A percentile compares a stretch with the other conserved stretches of the same genome.
Evolutionary conservation across 176 grass and related monocot species (phyloP).

Genomic region (Phragmites australis): DNA sequence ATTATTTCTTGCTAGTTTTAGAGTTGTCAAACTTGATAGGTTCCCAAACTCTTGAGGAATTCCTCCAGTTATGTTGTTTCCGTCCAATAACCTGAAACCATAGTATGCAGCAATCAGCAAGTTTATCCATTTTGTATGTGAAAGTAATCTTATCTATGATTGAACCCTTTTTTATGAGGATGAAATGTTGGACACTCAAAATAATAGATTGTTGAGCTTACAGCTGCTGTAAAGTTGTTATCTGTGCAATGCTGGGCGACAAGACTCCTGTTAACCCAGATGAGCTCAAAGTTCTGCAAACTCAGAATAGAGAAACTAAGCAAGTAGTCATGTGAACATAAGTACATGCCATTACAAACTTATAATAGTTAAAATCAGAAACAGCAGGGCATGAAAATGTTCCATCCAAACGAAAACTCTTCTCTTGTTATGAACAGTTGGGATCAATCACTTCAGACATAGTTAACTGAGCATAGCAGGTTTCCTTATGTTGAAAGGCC

Average conservation of each 20-base stretch:
- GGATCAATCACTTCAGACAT: background rate
- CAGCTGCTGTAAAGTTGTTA: conserved; percentile 61
- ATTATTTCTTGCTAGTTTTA: conserved; percentile 63
- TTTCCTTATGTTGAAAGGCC: background rate
- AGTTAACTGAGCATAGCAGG: background rate
- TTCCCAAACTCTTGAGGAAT: conserved; percentile 77
- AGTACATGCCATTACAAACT: background rate
- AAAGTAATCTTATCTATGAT: background rate
- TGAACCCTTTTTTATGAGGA: background rate
- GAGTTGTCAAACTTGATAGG: conserved; percentile 63
- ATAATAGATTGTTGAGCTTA: conserved; percentile 46
- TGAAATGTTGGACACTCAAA: background rate
- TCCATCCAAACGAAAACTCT: conserved; percentile 7
- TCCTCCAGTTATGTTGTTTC: conserved; percentile 75
- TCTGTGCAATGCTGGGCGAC: conserved; percentile 65
- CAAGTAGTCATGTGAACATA: background rate
- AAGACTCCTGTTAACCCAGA: conserved; percentile 66
- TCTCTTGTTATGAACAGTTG: conserved; percentile 14
- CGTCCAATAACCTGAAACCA: conserved; percentile 58
- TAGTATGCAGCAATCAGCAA: background rate
- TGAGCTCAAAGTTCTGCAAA: conserved; percentile 59
- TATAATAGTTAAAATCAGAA: conserved; percentile 20
- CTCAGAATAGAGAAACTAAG: conserved; percentile 32
- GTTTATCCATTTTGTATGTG: background rate
- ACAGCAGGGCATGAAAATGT: background rate